phyloP scores from a whole-genome alignment of 768 basidiomycete species.

The Leccinum pellstonianum region DNA sequence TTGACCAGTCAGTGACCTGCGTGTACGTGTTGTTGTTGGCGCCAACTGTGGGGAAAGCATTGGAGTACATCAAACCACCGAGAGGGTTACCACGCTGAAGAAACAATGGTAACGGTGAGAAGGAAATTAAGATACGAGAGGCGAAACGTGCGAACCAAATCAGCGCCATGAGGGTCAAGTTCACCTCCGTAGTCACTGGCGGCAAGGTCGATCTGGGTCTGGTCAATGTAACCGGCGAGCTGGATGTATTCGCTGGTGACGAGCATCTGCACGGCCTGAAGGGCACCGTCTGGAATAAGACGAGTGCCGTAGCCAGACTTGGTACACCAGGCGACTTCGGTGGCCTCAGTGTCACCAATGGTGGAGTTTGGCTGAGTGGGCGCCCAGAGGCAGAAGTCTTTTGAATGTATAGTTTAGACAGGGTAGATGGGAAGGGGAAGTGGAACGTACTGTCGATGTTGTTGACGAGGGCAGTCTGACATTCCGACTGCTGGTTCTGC shows the following conservation, averaged over 20 bases:
- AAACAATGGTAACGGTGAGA: conserved; percentile 6
- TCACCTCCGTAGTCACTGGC: conserved; percentile 68
- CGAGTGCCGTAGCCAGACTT: conserved; percentile 66
- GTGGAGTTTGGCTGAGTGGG: conserved; percentile 46
- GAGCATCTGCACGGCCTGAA: conserved; percentile 65
- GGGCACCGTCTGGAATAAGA: conserved; percentile 60
- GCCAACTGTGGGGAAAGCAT: conserved; percentile 43
- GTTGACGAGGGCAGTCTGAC: conserved; percentile 71
- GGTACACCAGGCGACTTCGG: conserved; percentile 74
- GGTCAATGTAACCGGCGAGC: conserved; percentile 64
- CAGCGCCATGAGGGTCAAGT: conserved; percentile 75
- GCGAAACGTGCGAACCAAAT: conserved; percentile 39
- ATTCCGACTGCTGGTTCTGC: conserved; percentile 55
- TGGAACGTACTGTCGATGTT: conserved; percentile 37
- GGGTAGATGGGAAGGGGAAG: background rate
- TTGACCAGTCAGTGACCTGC: conserved; percentile 68
- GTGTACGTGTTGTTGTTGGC: conserved; percentile 40
- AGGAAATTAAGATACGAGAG: conserved; percentile 13
- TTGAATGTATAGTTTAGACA: conserved; percentile 26
- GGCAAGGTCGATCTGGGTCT: conserved; percentile 53
- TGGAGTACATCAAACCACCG: conserved; percentile 69
- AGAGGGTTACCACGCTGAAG: conserved; percentile 75
- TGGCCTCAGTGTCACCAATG: conserved; percentile 66
- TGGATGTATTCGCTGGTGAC: conserved; percentile 57
- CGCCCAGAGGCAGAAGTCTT: conserved; percentile 75